Evolutionary conservation across 495 filamentous ascomycete species (phyloP).

Genomic region (Penicillium diatomitis): DNA sequence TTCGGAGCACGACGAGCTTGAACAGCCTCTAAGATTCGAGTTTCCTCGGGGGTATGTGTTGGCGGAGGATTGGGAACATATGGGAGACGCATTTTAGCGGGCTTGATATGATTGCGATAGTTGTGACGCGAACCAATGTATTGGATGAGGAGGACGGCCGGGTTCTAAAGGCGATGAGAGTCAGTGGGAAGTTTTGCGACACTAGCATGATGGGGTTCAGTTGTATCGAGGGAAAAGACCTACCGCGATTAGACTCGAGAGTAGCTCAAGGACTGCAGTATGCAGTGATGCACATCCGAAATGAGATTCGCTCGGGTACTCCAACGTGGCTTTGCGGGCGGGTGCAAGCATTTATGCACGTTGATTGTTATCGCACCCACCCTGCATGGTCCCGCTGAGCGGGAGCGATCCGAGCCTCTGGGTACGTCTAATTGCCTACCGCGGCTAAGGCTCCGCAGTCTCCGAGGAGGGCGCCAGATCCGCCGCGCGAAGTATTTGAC

Average conservation of each 20-base stretch:
- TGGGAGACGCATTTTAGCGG: constrained; percentile 56
- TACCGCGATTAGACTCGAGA: neutral
- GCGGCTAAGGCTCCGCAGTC: neutral
- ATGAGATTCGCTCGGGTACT: too few species aligned
- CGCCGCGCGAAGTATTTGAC: neutral
- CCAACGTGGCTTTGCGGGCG: neutral
- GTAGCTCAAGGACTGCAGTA: too few species aligned
- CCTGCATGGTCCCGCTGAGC: constrained; percentile 15
- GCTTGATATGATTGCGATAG: neutral
- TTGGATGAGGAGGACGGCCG: neutral
- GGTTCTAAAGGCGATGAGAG: neutral
- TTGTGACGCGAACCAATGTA: neutral
- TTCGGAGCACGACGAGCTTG: constrained; percentile 53
- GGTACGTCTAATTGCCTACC: neutral
- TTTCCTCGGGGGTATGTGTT: constrained; percentile 32
- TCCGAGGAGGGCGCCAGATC: neutral
- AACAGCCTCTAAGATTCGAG: constrained; percentile 52
- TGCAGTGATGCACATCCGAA: too few species aligned
- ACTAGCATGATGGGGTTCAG: too few species aligned
- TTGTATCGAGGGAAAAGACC: neutral
- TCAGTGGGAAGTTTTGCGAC: too few species aligned
- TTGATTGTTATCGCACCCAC: constrained; percentile 7
- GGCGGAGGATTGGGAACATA: constrained; percentile 54
- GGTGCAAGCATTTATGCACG: constrained; percentile 1
- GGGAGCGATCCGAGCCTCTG: constrained; percentile 1